Conservation (phyloP, 225 moss, liverwort and hornwort species). For the Bryoerythrophyllum caledonicum region DNA sequence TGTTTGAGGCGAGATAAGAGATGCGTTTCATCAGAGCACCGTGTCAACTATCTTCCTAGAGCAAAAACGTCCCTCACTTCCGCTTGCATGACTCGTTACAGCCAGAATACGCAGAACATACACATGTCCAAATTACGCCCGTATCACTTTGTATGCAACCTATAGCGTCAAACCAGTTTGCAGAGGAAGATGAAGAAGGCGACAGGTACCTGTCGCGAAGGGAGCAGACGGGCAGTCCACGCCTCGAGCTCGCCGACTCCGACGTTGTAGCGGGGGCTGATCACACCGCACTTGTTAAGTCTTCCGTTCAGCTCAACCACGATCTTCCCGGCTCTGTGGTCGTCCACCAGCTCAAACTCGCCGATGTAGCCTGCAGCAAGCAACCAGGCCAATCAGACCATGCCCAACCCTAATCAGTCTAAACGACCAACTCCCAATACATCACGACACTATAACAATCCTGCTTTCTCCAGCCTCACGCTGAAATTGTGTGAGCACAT, state of each 20-base stretch:
- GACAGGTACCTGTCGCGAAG: constrained; percentile 70
- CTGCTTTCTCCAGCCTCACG: neutral
- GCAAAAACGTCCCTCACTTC: neutral
- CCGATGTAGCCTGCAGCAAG: constrained; percentile 68
- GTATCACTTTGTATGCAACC: neutral
- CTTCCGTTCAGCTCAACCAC: constrained; percentile 89
- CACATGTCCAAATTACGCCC: neutral
- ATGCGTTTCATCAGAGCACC: neutral
- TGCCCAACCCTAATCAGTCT: neutral
- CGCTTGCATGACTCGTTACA: no score
- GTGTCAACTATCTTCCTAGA: neutral
- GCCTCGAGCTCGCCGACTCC: constrained; percentile 82
- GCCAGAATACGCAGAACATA: neutral
- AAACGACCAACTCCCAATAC: no score
- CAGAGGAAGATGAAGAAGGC: neutral
- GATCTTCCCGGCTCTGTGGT: constrained; percentile 85
- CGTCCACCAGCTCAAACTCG: constrained; percentile 88
- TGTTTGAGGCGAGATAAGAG: neutral
- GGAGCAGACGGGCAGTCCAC: constrained; percentile 89
- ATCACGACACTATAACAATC: no score
- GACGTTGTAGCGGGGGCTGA: constrained; percentile 86
- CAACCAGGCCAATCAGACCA: neutral
- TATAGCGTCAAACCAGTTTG: neutral
- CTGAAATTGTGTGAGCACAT: neutral
- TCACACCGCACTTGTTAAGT: constrained; percentile 89